These are phyloP conservation scores for Sporothrix dimorphospora DNA, from an alignment of 2,329 filamentous ascomycete species.

Conservation along the genomic window DNA sequence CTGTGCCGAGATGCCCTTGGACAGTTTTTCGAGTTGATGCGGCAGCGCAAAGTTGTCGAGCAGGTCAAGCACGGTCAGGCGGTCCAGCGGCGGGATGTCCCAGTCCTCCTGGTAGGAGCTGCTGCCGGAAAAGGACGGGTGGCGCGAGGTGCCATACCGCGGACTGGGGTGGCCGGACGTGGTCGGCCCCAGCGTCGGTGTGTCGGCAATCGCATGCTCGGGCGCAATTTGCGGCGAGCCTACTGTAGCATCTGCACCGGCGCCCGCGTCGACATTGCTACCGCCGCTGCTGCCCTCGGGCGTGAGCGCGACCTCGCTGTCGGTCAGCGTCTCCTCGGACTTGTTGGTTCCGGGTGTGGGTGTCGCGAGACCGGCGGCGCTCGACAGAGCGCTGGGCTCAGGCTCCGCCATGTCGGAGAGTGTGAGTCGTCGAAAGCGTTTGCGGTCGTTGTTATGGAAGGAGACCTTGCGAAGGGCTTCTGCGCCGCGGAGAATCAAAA, in stretches of 20 bases:
- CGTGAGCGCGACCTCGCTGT: slow-evolving; percentile 49
- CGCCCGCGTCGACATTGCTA: slow-evolving; percentile 1
- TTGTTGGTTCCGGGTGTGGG: slow-evolving; percentile 33
- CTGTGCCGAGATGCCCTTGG: slow-evolving; percentile 79
- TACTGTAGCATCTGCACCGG: slow-evolving; percentile 25
- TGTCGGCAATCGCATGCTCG: slow-evolving; percentile 51
- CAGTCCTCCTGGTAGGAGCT: slow-evolving; percentile 88
- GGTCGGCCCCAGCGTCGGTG: slow-evolving; percentile 54
- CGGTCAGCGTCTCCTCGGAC: slow-evolving; percentile 46
- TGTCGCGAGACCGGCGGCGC: neutral
- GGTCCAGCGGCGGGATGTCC: slow-evolving; percentile 88
- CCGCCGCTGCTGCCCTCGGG: slow-evolving; percentile 46
- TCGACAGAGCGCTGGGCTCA: slow-evolving; percentile 33
- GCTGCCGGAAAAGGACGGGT: slow-evolving; percentile 79
- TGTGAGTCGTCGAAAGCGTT: slow-evolving; percentile 42
- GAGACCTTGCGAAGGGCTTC: slow-evolving; percentile 47
- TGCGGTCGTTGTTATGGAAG: slow-evolving; percentile 46
- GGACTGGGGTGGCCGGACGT: slow-evolving; percentile 28
- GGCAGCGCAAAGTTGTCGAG: slow-evolving; percentile 91
- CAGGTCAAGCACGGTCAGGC: slow-evolving; percentile 87
- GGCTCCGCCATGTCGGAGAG: slow-evolving; percentile 51
- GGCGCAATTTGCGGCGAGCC: slow-evolving; percentile 52
- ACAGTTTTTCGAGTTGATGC: slow-evolving; percentile 87
- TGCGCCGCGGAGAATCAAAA: slow-evolving; percentile 46
- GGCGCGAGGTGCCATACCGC: slow-evolving; percentile 61